These are phyloP conservation scores for Fusarium denticulatum DNA, from an alignment of 2,329 filamentous ascomycete species.

Conservation along the genomic window DNA sequence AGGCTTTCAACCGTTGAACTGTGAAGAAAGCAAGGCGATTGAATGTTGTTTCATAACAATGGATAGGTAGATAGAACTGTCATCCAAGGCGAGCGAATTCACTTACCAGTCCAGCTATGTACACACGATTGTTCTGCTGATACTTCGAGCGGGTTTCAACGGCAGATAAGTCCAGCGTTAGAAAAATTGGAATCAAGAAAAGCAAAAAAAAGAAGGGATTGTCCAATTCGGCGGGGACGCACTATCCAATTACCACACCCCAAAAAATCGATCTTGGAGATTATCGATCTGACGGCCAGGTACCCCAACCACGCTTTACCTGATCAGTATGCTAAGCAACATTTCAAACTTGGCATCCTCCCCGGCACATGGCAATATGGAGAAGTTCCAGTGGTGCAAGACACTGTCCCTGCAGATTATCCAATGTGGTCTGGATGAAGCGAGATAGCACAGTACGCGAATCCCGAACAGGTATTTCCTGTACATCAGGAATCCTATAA, in stretches of 20 bases:
- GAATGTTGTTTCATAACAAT: background rate
- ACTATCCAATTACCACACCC: conserved; percentile 21
- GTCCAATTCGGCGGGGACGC: background rate
- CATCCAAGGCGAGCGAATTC: background rate
- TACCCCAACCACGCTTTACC: conserved; percentile 31
- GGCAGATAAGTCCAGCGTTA: background rate
- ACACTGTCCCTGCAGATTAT: conserved; percentile 29
- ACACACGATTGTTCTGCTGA: background rate
- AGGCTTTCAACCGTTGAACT: background rate
- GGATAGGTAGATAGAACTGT: background rate
- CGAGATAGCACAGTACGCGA: conserved; percentile 11
- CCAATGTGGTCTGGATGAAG: background rate
- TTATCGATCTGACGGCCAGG: conserved; percentile 31
- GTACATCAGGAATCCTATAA: conserved; percentile 12
- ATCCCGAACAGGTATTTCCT: conserved; percentile 27
- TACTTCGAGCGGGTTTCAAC: background rate
- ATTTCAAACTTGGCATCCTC: conserved; percentile 33
- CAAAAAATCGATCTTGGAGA: conserved; percentile 32
- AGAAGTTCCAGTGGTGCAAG: conserved; percentile 11
- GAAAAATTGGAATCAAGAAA: background rate
- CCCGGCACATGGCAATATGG: conserved; percentile 30
- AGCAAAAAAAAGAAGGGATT: background rate
- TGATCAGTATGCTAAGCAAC: conserved; percentile 34
- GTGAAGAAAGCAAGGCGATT: background rate
- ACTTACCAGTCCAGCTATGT: background rate